phyloP scores from a whole-genome alignment of 2,329 filamentous ascomycete genomes.

The Alternaria brassicae region DNA sequence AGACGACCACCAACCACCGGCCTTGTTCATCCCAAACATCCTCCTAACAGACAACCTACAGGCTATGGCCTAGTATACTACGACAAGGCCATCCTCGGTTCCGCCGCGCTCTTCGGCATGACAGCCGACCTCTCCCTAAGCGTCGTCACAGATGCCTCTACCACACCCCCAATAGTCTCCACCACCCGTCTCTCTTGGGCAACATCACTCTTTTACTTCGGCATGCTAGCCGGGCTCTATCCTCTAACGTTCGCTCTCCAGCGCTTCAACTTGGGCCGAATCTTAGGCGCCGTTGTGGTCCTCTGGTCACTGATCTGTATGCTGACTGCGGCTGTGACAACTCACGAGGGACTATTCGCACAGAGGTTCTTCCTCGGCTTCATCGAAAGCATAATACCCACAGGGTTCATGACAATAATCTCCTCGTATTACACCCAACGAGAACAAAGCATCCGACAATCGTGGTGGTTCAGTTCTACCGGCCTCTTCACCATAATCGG shows the following conservation, averaged over 20 bases:
- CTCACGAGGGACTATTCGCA: constrained; percentile 66
- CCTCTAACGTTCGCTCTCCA: constrained; percentile 76
- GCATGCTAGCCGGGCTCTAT: constrained; percentile 76
- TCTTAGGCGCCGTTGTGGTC: constrained; percentile 69
- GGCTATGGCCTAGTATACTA: constrained; percentile 74
- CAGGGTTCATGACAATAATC: constrained; percentile 64
- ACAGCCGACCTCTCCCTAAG: constrained; percentile 70
- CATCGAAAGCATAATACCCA: constrained; percentile 63
- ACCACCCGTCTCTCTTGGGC: constrained; percentile 77
- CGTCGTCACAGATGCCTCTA: constrained; percentile 57
- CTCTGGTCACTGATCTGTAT: constrained; percentile 73
- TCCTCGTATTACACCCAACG: constrained; percentile 51
- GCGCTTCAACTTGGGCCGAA: constrained; percentile 68
- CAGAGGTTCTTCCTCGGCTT: constrained; percentile 65
- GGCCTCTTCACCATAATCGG: constrained; percentile 47
- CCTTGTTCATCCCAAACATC: neutral
- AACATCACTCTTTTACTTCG: constrained; percentile 81
- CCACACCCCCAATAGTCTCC: constrained; percentile 63
- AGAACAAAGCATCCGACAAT: constrained; percentile 61
- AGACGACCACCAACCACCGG: neutral
- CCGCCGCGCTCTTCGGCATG: constrained; percentile 78
- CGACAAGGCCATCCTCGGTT: constrained; percentile 77
- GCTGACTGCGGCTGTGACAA: constrained; percentile 70
- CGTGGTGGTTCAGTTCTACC: constrained; percentile 70
- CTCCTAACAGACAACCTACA: neutral